These are phyloP conservation scores for Uronychia setigera DNA, from an alignment of 73 alveolate genomes.

Conservation along the genomic window DNA sequence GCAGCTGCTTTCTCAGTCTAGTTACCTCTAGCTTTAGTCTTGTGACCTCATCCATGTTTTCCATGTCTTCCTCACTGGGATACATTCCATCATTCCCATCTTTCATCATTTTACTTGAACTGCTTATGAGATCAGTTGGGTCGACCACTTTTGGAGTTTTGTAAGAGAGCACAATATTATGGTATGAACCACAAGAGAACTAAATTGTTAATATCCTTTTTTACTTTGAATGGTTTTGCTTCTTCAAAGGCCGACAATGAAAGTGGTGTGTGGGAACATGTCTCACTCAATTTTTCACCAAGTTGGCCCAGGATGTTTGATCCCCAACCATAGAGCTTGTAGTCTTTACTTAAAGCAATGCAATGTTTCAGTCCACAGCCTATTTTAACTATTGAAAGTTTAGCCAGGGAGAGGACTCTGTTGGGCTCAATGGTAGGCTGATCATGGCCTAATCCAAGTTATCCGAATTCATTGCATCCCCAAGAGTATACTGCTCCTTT, in stretches of 20 bases:
- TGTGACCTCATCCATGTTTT: slow-evolving; percentile 44
- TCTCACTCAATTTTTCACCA: slow-evolving; percentile 59
- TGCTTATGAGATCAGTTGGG: background rate
- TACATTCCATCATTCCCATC: slow-evolving; percentile 1
- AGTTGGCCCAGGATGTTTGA: slow-evolving; percentile 71
- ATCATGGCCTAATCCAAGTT: slow-evolving; percentile 89
- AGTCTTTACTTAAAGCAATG: slow-evolving; percentile 64
- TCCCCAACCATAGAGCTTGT: slow-evolving; percentile 76
- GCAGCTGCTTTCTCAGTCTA: slow-evolving; percentile 46
- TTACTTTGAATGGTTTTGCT: slow-evolving; percentile 65
- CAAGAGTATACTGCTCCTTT: slow-evolving; percentile 79
- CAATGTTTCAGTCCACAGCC: slow-evolving; percentile 85
- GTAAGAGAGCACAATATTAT: slow-evolving; percentile 60
- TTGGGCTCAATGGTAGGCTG: slow-evolving; percentile 60
- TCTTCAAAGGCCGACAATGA: slow-evolving; percentile 53
- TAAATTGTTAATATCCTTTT: too few species aligned
- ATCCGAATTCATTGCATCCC: slow-evolving; percentile 90
- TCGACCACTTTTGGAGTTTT: slow-evolving; percentile 51
- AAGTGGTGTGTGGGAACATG: slow-evolving; percentile 45
- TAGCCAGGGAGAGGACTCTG: slow-evolving; percentile 13
- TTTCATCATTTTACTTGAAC: background rate
- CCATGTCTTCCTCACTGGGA: slow-evolving; percentile 11
- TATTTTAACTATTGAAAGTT: slow-evolving; percentile 34
- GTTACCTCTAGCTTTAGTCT: slow-evolving; percentile 60
- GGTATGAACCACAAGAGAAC: slow-evolving; percentile 80